Evolutionary conservation across 2,329 filamentous ascomycete species (phyloP).

Genomic region (Aspergillus niger): DNA sequence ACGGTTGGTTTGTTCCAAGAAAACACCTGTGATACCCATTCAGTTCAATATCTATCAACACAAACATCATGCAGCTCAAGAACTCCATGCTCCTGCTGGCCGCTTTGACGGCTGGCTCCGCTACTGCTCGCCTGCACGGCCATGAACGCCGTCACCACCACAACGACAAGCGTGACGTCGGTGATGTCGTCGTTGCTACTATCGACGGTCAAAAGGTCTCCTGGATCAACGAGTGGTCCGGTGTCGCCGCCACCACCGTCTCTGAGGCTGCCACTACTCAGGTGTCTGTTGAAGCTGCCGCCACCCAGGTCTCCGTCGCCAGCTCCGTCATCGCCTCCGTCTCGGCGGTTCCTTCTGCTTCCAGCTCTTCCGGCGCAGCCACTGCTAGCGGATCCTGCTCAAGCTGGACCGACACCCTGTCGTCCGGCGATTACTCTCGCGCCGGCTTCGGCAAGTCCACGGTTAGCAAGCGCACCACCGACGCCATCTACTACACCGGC

Average conservation of each 20-base stretch:
- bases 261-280: slow-evolving; percentile 17
- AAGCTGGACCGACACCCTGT: slow-evolving; percentile 27
- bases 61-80: slow-evolving; percentile 41
- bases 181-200: slow-evolving; percentile 34
- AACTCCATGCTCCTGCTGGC: slow-evolving; percentile 39
- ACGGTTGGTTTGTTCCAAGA: background rate
- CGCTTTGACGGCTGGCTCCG: slow-evolving; percentile 40
- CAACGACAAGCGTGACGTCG: slow-evolving; percentile 36
- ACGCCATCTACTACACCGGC: slow-evolving; percentile 33
- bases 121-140: slow-evolving; percentile 40
- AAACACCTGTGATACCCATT: slow-evolving; percentile 10
- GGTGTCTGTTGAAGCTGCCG: slow-evolving; percentile 14
- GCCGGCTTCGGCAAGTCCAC: slow-evolving; percentile 36
- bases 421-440: slow-evolving; percentile 26
- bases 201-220: slow-evolving; percentile 38
- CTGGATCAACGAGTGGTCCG: slow-evolving; percentile 41
- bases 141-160: slow-evolving; percentile 43
- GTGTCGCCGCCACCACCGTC: slow-evolving; percentile 19
- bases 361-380: slow-evolving; percentile 11
- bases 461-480: slow-evolving; percentile 16
- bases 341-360: slow-evolving; percentile 18
- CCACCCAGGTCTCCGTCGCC: slow-evolving; percentile 16
- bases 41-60: background rate
- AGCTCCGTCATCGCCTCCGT: slow-evolving; percentile 17
- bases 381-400: slow-evolving; percentile 16